Base-by-base conservation (phyloP, 441 rosid genomes). In the Erodium moschatum region DNA sequence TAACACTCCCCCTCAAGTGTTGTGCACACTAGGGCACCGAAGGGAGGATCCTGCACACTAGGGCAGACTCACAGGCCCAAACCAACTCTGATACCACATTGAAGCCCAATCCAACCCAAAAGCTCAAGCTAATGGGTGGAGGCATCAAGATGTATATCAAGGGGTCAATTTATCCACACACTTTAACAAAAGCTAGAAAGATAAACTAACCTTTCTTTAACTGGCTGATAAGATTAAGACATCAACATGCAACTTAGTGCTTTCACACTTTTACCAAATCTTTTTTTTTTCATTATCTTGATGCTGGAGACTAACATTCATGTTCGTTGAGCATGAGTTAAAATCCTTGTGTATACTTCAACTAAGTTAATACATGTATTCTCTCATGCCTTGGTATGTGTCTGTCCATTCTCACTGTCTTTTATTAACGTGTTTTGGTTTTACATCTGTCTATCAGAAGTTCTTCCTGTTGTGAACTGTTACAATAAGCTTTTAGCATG, bases 161-260 rank as follows among this genome's bases (percentile, higher is more conserved):
- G n/a, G n/a, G n/a, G n/a, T n/a, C n/a, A n/a, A n/a, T n/a, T n/a
- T n/a, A n/a, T n/a, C n/a, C n/a, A n/a, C n/a, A n/a, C n/a, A n/a
- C n/a, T n/a, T n/a, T n/a, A n/a, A n/a, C n/a, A n/a, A n/a, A n/a
- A n/a, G 3, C 0, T 21, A 18, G 21, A 60, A 21, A 13, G 19
- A 21, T 21, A 60, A 4, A 20, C 2, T 20, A 8, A 8, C 12
- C 20, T 52, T 52, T 52, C 60, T 13, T 52, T 52, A 4, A 15
- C 60, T 52, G 60, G 20, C 60, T 52, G 20, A 18, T 52, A 52
- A 52, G 60, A 52, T 15, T 52, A 52, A 52, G 20, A 52, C 60
- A 52, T 52, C 60, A 52, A 52, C 62, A 54, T 6, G 21, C 62
- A 54, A 18, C 62, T 54, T 18, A 18, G 24, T 50, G 19, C 58